These are phyloP conservation scores for Prunus padus DNA, from an alignment of 306 rosid species.

Conservation along the genomic window DNA sequence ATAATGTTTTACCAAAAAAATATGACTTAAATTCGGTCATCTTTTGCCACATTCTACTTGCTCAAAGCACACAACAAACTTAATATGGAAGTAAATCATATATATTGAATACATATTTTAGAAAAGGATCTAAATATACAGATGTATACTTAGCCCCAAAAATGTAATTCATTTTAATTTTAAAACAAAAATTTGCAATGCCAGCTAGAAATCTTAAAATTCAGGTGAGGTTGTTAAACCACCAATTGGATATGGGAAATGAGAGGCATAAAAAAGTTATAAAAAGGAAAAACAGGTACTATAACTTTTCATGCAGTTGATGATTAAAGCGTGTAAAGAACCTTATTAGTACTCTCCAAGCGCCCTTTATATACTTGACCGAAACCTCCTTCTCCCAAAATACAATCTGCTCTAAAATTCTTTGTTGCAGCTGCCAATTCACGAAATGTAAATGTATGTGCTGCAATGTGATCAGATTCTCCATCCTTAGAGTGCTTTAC, in stretches of 20 bases:
- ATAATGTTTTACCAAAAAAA: neutral
- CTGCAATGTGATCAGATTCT: slow-evolving; percentile 48
- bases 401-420: slow-evolving; percentile 57
- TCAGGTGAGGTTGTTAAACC: neutral
- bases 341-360: slow-evolving; percentile 52
- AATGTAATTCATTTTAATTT: neutral
- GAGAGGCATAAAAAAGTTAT: neutral
- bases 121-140: too few relatives aligned
- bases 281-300: neutral
- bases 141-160: neutral
- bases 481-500: slow-evolving; percentile 31
- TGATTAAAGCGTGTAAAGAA: slow-evolving; percentile 3
- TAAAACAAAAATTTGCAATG: neutral
- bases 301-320: neutral
- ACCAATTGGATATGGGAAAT: neutral
- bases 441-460: slow-evolving; percentile 53
- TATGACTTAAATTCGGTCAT: neutral
- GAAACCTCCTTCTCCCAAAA: slow-evolving; percentile 61
- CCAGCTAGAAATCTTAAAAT: neutral
- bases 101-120: neutral
- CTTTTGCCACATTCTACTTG: neutral
- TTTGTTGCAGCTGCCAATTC: slow-evolving; percentile 55
- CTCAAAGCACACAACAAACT: neutral
- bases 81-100: neutral
- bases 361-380: slow-evolving; percentile 60